Evolutionary conservation across 306 rosid species (phyloP).

Genomic region (Ceratonia siliqua): DNA sequence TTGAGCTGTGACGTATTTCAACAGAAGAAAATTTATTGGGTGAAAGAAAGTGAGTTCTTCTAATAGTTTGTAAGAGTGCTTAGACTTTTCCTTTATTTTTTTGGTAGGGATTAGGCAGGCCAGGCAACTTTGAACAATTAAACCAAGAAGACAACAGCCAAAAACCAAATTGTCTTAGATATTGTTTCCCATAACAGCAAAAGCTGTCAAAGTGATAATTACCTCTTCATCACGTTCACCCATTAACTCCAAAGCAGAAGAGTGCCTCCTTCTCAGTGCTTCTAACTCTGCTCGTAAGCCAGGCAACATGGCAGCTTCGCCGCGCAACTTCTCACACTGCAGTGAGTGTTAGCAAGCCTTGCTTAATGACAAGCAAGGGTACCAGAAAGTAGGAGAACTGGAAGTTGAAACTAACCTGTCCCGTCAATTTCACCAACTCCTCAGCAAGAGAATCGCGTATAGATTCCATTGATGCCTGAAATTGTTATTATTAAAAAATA

Average conservation of each 20-base stretch:
- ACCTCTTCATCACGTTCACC: slow-evolving; percentile 99
- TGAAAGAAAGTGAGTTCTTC: slow-evolving; percentile 16
- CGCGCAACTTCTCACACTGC: slow-evolving; percentile 92
- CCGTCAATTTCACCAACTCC: slow-evolving; percentile 95
- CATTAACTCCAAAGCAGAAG: slow-evolving; percentile 98
- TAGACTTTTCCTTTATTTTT: background rate
- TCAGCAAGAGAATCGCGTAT: slow-evolving; percentile 98
- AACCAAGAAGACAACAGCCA: background rate
- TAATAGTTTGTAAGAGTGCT: slow-evolving; percentile 1
- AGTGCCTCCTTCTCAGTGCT: slow-evolving; percentile 91
- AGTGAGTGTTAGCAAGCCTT: slow-evolving; percentile 22
- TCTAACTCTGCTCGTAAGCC: slow-evolving; percentile 93
- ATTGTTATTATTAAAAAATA: slow-evolving; percentile 26
- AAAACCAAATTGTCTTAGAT: slow-evolving; percentile 3
- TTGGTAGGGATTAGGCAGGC: background rate
- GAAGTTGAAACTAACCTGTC: slow-evolving; percentile 56
- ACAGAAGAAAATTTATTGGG: slow-evolving; percentile 8
- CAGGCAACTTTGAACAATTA: slow-evolving; percentile 19
- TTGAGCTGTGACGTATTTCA: slow-evolving; percentile 17
- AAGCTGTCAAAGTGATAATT: slow-evolving; percentile 23
- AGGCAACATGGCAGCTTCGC: slow-evolving; percentile 78
- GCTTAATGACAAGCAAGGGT: slow-evolving; percentile 24
- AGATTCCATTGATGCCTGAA: slow-evolving; percentile 88
- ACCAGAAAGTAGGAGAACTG: slow-evolving; percentile 1
- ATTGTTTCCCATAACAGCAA: background rate